Percentiles rank a stretch among this genome's conserved stretches.
Evolutionary conservation across 148 eudicot genomes (phyloP).

Genomic region (Vaccinium myrtillus): DNA sequence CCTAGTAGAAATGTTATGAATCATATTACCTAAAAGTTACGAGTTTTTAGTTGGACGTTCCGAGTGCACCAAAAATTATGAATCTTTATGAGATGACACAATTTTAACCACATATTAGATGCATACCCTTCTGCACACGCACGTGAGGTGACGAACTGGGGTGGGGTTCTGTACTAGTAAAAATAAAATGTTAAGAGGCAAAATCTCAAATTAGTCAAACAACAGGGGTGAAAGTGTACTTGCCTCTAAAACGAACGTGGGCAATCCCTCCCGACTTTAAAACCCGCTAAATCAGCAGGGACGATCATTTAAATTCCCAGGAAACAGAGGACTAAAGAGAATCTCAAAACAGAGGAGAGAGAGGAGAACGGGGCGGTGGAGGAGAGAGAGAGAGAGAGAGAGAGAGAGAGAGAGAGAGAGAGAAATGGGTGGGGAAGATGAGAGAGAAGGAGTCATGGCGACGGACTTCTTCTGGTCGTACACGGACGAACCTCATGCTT

Average conservation of each 20-base stretch:
- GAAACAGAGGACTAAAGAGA: not conserved
- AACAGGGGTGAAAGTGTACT: no score
- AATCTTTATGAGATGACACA: no score
- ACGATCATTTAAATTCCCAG: not conserved
- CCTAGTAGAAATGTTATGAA: no score
- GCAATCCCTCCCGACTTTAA: not conserved
- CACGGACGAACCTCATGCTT: constrained; percentile 94
- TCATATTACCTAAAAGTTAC: no score
- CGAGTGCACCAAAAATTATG: no score
- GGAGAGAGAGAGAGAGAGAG: constrained; percentile 9
- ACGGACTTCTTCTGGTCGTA: constrained; percentile 89
- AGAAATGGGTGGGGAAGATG: constrained; percentile 15
- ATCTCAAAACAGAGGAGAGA: not conserved
- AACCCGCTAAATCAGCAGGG: not conserved
- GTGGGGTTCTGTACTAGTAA: no score
- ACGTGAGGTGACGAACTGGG: no score
- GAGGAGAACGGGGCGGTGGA: not conserved
- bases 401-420: not conserved
- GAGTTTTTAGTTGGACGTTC: no score
- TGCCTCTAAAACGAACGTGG: not conserved
- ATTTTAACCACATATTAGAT: no score
- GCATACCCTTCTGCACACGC: no score
- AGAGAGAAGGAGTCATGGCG: constrained; percentile 60
- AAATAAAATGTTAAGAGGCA: no score
- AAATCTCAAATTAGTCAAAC: no score